phyloP scores from a whole-genome alignment of 805 yeast genomes.

The Pichia manshurica region DNA sequence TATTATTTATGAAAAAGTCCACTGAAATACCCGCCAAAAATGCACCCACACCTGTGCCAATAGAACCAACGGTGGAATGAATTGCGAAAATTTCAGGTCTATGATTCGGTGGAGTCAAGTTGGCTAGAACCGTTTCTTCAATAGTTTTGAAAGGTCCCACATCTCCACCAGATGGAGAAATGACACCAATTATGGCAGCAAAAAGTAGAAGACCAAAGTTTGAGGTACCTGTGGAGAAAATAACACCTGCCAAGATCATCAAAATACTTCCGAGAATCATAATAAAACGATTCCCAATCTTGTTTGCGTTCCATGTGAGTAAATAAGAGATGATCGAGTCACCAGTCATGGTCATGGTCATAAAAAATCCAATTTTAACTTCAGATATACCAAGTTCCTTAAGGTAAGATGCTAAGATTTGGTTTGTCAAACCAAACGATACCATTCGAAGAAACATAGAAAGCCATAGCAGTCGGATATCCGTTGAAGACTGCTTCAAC shows the following conservation, averaged over 20 bases:
- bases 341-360: conserved; percentile 76
- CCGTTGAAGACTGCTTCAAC: conserved; percentile 33
- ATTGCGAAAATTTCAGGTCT: conserved; percentile 73
- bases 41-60: conserved; percentile 73
- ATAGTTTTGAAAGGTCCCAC: conserved; percentile 86
- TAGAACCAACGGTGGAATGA: conserved; percentile 61
- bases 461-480: conserved; percentile 58
- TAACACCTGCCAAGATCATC: conserved; percentile 64
- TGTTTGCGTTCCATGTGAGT: conserved; percentile 74
- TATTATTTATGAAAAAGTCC: conserved; percentile 34
- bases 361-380: conserved; percentile 63
- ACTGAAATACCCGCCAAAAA: conserved; percentile 55
- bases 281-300: conserved; percentile 60
- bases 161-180: conserved; percentile 85
- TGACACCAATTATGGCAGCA: conserved; percentile 83
- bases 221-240: conserved; percentile 47
- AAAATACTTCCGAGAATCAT: conserved; percentile 57
- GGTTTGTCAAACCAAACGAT: conserved; percentile 76
- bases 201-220: conserved; percentile 49
- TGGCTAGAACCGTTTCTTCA: conserved; percentile 80
- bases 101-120: conserved; percentile 56
- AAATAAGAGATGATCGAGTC: conserved; percentile 67
- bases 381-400: conserved; percentile 50
- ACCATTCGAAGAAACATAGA: conserved; percentile 69
- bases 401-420: conserved; percentile 65